These are phyloP conservation scores for Phalaenopsis hybrid DNA, from an alignment of 116 monocot genomes.

Conservation along the genomic window DNA sequence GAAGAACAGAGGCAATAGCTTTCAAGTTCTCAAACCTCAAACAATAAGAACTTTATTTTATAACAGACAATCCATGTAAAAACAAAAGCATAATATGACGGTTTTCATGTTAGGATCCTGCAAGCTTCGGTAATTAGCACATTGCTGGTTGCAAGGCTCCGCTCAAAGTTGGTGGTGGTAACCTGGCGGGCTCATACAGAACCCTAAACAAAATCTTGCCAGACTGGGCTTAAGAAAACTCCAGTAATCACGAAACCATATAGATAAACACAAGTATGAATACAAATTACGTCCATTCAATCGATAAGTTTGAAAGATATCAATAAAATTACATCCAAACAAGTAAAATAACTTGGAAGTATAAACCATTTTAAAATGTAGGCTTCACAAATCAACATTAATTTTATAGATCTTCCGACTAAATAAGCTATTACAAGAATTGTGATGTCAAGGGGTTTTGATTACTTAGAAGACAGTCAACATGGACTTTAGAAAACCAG, in stretches of 20 bases:
- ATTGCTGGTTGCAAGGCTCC: background rate
- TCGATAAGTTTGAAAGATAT: background rate
- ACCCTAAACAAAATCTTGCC: background rate
- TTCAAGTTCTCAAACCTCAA: background rate
- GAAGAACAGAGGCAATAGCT: background rate
- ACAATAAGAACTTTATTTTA: background rate
- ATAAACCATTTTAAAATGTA: background rate
- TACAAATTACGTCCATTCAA: background rate
- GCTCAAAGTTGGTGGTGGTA: background rate
- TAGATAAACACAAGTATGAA: background rate
- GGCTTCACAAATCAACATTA: background rate
- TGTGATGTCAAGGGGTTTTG: background rate
- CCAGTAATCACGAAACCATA: background rate
- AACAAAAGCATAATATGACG: background rate
- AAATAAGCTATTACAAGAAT: background rate
- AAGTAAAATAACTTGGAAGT: background rate
- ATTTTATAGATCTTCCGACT: background rate
- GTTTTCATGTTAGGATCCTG: background rate
- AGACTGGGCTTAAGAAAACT: background rate
- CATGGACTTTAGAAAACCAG: too few species aligned
- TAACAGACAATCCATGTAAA: background rate
- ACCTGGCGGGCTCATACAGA: background rate
- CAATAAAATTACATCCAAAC: background rate
- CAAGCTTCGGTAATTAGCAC: background rate
- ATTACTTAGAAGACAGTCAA: background rate